Conservation (phyloP, 2,329 filamentous ascomycete genomes). For the Exophiala aquamarina region DNA sequence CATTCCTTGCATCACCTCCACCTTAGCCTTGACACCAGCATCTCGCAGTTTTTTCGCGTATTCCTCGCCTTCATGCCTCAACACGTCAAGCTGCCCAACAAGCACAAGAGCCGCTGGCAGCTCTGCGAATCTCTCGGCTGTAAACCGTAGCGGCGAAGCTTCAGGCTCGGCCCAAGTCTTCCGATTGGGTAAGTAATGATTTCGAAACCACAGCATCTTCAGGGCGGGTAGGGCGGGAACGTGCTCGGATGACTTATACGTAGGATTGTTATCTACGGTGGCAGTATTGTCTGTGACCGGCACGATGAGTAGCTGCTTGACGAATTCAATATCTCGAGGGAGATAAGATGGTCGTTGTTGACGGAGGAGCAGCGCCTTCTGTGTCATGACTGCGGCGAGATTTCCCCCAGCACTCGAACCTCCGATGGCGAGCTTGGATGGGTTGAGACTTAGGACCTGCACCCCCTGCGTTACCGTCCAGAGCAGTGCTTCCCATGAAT, state of each 20-base stretch:
- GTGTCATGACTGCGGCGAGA: background rate
- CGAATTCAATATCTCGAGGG: constrained; percentile 36
- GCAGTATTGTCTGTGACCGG: constrained; percentile 61
- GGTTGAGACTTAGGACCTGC: constrained; percentile 45
- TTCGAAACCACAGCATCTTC: constrained; percentile 60
- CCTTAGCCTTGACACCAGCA: constrained; percentile 49
- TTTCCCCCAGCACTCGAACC: constrained; percentile 55
- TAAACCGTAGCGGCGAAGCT: constrained; percentile 55
- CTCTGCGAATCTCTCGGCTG: constrained; percentile 46
- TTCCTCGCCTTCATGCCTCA: constrained; percentile 53
- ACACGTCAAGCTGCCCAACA: constrained; percentile 56
- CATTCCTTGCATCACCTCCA: constrained; percentile 54
- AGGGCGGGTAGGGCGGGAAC: constrained; percentile 52
- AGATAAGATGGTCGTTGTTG: background rate
- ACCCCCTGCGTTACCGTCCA: constrained; percentile 42
- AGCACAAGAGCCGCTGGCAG: constrained; percentile 54
- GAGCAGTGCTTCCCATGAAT: constrained; percentile 55
- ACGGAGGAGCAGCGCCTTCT: too few species aligned
- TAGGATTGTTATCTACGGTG: constrained; percentile 27
- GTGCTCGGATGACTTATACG: constrained; percentile 47
- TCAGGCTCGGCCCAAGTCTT: constrained; percentile 50
- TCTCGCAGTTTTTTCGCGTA: constrained; percentile 50
- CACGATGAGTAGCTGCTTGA: constrained; percentile 54
- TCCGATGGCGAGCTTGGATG: constrained; percentile 46
- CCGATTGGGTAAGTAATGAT: constrained; percentile 53